Evolutionary conservation across 306 rosid species (phyloP), one percentile per base, ranked within the genome.

Genomic region (Dryas drummondii): DNA sequence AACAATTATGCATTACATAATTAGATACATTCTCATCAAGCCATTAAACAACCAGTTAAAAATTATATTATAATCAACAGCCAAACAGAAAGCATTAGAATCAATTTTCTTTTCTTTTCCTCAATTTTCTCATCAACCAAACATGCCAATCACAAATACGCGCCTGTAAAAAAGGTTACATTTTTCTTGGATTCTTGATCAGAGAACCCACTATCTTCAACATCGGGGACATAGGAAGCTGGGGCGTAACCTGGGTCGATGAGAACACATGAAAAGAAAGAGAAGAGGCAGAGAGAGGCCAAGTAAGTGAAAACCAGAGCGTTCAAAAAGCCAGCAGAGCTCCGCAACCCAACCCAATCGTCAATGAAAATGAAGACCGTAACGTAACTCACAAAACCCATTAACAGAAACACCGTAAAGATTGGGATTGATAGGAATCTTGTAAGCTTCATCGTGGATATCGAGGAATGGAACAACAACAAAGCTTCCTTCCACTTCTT

Each of bases 201-300:
- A 9, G 86, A 46, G 44, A 51, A 44, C 16, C 58, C 52, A 51
- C n/a, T 64, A 56, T 79, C 79, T 84, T 89, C 98, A 78, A 89
- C 81, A 81, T 93, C 98, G 14, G 98, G 98, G 65, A 78, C 73
- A 73, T 88, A 89, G 40, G 97, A 88, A 86, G 93, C 75, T 9
- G 98, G 92, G 32, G 87, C 85, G 7, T 78, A 73, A 55, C 98
- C 98, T 16, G 98, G 96, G 74, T 91, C 93, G 32, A 82, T 82
- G 60, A 93, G 81, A 80, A 93, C 94, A 77, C 96, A 88, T 5
- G 75, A 72, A 46, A 77, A 79, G 89, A 93, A 91, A 81, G 96
- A 89, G 86, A 91, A 81, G 59, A 91, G 77, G 81, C 83, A 81
- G 13, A 91, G 80, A 69, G 82, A 84, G n/a, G 82, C 83, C 26